Evolutionary conservation across 192 early-diverging fungal species (phyloP).

Genomic region (Dissophora ornata): DNA sequence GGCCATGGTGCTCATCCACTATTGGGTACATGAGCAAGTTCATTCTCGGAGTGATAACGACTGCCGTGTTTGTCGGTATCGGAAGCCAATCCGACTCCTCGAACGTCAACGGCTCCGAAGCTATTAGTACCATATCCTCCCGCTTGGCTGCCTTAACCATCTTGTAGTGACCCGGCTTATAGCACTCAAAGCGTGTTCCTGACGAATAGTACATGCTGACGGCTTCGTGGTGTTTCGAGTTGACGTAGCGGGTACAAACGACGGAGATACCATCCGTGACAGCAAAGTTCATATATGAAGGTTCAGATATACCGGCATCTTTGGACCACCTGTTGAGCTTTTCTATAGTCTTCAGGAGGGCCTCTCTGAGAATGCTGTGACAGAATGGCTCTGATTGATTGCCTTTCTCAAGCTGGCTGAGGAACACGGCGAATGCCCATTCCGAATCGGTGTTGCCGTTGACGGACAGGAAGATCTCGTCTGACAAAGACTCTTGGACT

Average conservation of each 20-base stretch:
- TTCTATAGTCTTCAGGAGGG: constrained; percentile 76
- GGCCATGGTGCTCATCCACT: constrained; percentile 68
- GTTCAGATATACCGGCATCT: constrained; percentile 62
- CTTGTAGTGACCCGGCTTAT: constrained; percentile 71
- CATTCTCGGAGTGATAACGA: constrained; percentile 77
- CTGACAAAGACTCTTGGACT: constrained; percentile 69
- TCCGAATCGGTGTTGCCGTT: constrained; percentile 86
- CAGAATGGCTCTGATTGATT: constrained; percentile 61
- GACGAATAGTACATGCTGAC: constrained; percentile 82
- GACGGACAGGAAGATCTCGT: constrained; percentile 75
- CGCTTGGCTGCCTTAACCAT: constrained; percentile 76
- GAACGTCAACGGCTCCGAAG: constrained; percentile 84
- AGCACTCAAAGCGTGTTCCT: constrained; percentile 70
- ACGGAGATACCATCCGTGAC: constrained; percentile 80
- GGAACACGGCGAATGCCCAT: constrained; percentile 83
- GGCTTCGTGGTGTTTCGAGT: constrained; percentile 67
- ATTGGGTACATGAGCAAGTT: constrained; percentile 80
- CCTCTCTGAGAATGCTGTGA: constrained; percentile 66
- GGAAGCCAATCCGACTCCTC: constrained; percentile 82
- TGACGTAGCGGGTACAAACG: constrained; percentile 82
- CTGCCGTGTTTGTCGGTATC: constrained; percentile 77
- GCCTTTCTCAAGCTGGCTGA: constrained; percentile 67
- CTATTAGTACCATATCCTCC: constrained; percentile 83
- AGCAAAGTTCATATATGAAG: constrained; percentile 81
- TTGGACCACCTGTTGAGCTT: constrained; percentile 77